Base-by-base conservation (phyloP, 345 rosid genomes). In the Eucalyptus melliodora region DNA sequence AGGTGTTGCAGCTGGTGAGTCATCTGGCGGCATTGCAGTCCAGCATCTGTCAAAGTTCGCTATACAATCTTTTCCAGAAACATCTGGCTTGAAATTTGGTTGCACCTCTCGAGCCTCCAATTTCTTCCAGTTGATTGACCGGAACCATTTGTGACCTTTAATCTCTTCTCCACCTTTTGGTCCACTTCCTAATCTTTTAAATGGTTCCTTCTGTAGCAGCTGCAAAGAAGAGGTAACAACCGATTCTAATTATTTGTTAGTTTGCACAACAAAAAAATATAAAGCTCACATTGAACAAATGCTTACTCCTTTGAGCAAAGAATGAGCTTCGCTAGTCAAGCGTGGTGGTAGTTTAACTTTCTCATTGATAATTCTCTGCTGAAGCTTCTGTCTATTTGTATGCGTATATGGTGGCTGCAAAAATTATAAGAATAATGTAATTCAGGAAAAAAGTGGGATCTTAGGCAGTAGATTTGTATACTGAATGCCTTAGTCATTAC, bases 1-100 rank as follows among this genome's bases (percentile, higher is more conserved):
- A 50, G 98, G 96, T 65, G 97, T 96, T 45, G 96, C 86, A 89
- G 96, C 97, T 23, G 96, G 98, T 5, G 97, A 95, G 91, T 95
- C 98, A 88, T 94, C 94, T 65, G 90, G 65, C 50, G 97, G 96
- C 98, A 96, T 96, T 65, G 94, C 89, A 23, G 97, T 96, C 98
- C 98, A 94, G 91, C 98, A 96, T 87, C 89, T 51, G 90, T 96
- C 98, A 53, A 96, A 96, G 91, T 96, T 95, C 37, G 93, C 95
- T 77, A 89, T 93, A 90, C 96, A 96, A n/a, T 94, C 94, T 91
- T 93, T 94, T 60, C 98, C 98, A 87, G 92, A 92, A 86, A 95
- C 96, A 82, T 93, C 96, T 15, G 98, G 98, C 93, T 92, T 91
- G 92, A 95, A 96, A 92, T 93, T 95, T 26, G 96, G 97, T 80